A percentile compares a stretch with the other conserved stretches of the same genome.
These are phyloP conservation scores for Eucalyptus microcorys DNA, from an alignment of 345 rosid species.

Conservation along the genomic window DNA sequence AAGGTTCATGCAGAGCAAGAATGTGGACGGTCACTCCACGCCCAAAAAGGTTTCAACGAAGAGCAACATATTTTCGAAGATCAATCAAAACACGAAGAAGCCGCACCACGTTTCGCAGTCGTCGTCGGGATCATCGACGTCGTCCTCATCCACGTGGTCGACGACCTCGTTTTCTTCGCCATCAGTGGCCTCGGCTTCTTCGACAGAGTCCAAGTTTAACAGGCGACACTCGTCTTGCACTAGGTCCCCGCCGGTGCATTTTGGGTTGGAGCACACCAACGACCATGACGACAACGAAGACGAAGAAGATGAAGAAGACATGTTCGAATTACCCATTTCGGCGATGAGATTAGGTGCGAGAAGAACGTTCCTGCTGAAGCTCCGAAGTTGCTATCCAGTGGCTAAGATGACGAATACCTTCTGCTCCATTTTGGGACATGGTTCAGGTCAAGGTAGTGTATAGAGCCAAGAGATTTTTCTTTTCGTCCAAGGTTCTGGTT, in stretches of 20 bases:
- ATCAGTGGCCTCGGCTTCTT: background rate
- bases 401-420: constrained; percentile 33
- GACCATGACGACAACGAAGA: background rate
- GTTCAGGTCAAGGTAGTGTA: background rate
- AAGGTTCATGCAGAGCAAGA: background rate
- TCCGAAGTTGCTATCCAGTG: constrained; percentile 27
- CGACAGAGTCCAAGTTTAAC: background rate
- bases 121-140: background rate
- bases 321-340: constrained; percentile 9
- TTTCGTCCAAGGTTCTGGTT: background rate
- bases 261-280: background rate
- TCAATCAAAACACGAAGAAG: background rate
- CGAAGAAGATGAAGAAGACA: background rate
- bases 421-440: constrained; percentile 17
- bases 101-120: background rate
- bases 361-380: background rate
- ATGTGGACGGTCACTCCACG: background rate
- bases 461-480: background rate
- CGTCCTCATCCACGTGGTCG: background rate
- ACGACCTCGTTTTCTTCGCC: background rate
- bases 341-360: constrained; percentile 16
- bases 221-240: background rate
- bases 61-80: background rate
- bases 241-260: background rate
- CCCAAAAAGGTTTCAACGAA: background rate